Evolutionary conservation across 2,329 filamentous ascomycete genomes (phyloP).

Genomic region (Cercospora sp.): DNA sequence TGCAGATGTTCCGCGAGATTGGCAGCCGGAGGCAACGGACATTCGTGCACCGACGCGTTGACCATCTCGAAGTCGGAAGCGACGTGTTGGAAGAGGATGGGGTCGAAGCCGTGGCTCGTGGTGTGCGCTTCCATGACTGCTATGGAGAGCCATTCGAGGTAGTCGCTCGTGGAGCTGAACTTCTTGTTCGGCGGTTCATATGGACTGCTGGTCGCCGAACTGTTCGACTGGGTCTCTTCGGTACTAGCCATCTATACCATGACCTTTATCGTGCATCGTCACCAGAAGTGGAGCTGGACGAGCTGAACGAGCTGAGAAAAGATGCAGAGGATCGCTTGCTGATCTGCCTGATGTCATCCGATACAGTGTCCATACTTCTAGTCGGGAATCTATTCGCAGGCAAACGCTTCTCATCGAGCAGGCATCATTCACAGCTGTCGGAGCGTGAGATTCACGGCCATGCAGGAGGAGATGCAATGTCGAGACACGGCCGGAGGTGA

Average conservation of each 20-base stretch:
- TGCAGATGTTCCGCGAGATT: slow-evolving; percentile 14
- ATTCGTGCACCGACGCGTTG: slow-evolving; percentile 16
- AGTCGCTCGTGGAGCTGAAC: slow-evolving; percentile 8
- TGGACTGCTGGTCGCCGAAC: neutral
- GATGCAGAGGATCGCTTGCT: neutral
- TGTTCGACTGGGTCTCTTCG: neutral
- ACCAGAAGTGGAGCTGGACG: neutral
- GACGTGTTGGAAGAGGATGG: slow-evolving; percentile 12
- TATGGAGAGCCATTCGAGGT: slow-evolving; percentile 16
- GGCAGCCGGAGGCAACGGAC: slow-evolving; percentile 12
- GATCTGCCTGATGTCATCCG: neutral
- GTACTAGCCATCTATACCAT: neutral
- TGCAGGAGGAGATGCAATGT: neutral
- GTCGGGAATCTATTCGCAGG: neutral
- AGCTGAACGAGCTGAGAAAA: neutral
- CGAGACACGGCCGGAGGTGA: neutral
- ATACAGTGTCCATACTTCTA: neutral
- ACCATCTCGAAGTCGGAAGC: slow-evolving; percentile 21
- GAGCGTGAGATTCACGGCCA: neutral
- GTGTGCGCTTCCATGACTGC: slow-evolving; percentile 19
- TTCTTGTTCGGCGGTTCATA: neutral
- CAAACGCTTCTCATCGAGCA: neutral
- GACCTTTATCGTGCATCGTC: neutral
- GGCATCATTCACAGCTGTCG: neutral
- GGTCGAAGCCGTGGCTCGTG: neutral